These are phyloP conservation scores for Monosporascus sp. DNA, from an alignment of 2,329 filamentous ascomycete genomes.

Conservation along the genomic window DNA sequence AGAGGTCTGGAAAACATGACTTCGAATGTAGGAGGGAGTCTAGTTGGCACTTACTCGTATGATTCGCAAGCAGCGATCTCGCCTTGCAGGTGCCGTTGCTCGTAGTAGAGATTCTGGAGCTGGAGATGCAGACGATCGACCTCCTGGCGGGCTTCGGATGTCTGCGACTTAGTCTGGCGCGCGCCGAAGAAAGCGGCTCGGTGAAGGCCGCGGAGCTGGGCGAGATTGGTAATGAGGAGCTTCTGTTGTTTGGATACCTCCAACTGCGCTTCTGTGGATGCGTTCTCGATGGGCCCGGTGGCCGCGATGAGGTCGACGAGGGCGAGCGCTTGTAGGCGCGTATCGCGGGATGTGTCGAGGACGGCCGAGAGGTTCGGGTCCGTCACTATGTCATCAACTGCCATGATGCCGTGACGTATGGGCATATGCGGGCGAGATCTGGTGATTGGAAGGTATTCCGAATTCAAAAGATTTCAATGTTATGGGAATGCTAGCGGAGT, in stretches of 20 bases:
- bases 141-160: constrained; percentile 82
- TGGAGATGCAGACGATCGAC: constrained; percentile 89
- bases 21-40: neutral
- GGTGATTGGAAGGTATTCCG: neutral
- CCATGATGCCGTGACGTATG: constrained; percentile 36
- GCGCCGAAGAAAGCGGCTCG: constrained; percentile 75
- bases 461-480: neutral
- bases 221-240: constrained; percentile 70
- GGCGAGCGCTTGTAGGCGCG: constrained; percentile 65
- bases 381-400: constrained; percentile 54
- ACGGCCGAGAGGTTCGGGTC: constrained; percentile 63
- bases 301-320: constrained; percentile 52
- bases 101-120: constrained; percentile 93
- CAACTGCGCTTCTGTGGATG: constrained; percentile 45
- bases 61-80: constrained; percentile 89
- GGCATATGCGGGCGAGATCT: neutral
- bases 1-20: constrained; percentile 2
- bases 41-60: constrained; percentile 66
- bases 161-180: constrained; percentile 79
- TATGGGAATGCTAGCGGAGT: too few species aligned
- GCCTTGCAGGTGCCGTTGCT: constrained; percentile 83
- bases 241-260: constrained; percentile 74
- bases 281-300: constrained; percentile 39
- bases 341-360: constrained; percentile 66
- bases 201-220: constrained; percentile 77